Conservation (phyloP, 768 basidiomycete species). For the Suillus brevipes region DNA sequence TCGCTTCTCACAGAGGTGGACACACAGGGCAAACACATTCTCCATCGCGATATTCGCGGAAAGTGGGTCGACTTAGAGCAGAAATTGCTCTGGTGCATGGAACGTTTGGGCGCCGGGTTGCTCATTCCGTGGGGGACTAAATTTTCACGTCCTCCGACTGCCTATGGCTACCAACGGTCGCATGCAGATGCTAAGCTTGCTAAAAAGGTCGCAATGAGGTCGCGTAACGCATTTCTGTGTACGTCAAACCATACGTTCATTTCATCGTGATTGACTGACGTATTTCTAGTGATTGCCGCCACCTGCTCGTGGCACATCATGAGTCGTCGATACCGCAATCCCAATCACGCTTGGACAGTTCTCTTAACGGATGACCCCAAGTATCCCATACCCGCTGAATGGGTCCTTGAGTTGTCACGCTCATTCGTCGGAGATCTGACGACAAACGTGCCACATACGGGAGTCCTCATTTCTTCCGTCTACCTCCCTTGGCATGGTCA, state of each 20-base stretch:
- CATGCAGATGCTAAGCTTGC: background rate
- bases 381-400: background rate
- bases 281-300: background rate
- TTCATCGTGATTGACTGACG: background rate
- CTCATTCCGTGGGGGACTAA: background rate
- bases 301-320: background rate
- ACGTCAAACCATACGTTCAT: background rate
- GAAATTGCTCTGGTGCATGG: background rate
- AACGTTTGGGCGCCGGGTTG: background rate
- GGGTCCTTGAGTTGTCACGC: background rate
- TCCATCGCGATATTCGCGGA: background rate
- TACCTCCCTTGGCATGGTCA: background rate
- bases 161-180: background rate
- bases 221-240: background rate
- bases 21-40: background rate
- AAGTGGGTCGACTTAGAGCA: background rate
- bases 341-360: background rate
- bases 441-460: background rate
- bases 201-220: background rate
- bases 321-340: background rate
- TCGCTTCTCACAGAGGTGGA: background rate
- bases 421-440: slow-evolving; percentile 1
- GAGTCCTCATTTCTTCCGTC: background rate
- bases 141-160: background rate
- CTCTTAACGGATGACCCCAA: background rate